Base-by-base conservation (phyloP, 2,329 filamentous ascomycete genomes). In the Xylaria sp. region DNA sequence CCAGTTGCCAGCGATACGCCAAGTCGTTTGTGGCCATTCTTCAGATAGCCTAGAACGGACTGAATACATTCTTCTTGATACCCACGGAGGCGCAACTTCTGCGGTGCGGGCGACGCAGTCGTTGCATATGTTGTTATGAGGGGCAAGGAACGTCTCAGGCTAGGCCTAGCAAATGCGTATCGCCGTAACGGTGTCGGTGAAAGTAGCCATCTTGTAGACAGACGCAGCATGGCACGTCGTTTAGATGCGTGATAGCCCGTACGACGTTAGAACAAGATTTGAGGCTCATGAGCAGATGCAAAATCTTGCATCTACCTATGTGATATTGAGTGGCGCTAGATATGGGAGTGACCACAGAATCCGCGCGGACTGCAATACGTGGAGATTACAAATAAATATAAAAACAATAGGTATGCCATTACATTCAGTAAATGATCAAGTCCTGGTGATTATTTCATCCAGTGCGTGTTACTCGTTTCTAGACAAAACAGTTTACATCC, bases 61-160 rank as follows among this genome's bases (percentile, higher is more conserved):
- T 90, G 84, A 56, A 97, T 95, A 67, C 91, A 95, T 79, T 96
- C 91, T 76, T 94, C 87, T 70, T 97, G 92, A 67, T 96, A 97
- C 63, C 89, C 79, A 62, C 92, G 88, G 39, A 96, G 84, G 51
- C 80, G 80, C 49, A 93, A 54, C 42, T 57, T 52, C 46, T 63
- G 53, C 18, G 53, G 20, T 16, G 46, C 39, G 17, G 43, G 38
- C n/a, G 57, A 39, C 17, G 52, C 34, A 21, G 47, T 44, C 39
- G 52, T 26, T 7, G 56, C 49, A 38, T 49, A 39, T n/a, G 39
- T 38, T 17, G 52, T 44, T 6, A 58, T 16, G 7, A 39, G 52
- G 29, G 50, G 57, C 24, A 45, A 54, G 42, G 58, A 57, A 7
- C 21, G 11, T 18, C 43, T 47, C 22, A 22, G 38, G 24, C 18